Base-by-base conservation (phyloP, 352 stramenopile genomes). In the Pythium rishiriense region DNA sequence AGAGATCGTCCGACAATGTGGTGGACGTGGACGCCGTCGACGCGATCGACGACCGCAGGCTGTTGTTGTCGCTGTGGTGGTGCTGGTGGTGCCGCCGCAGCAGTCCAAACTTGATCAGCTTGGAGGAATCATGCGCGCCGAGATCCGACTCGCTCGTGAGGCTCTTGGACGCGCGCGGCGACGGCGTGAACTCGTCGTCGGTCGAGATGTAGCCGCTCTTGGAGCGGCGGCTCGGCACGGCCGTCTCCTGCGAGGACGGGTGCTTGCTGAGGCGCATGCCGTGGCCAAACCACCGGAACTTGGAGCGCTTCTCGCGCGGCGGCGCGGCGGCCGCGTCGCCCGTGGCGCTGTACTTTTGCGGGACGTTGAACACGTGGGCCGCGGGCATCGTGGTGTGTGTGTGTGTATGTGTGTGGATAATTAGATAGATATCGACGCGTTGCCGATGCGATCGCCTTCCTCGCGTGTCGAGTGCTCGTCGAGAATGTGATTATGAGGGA, bases 251-350 rank as follows among this genome's bases (percentile, higher is more conserved):
- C 41, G 15, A 25, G n/a, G 41, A 42, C 43, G 58, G 21, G 51
- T 51, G 22, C 28, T 54, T 60, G 61, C 66, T 55, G 50, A 73
- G 48, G 43, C 66, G 64, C 3, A 69, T 8, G 28, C 48, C 61
- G 66, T 64, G 59, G 55, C 66, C 60, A 52, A 73, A 59, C 54
- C 54, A 73, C 22, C 66, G 58, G 46, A 73, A 58, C 46, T 57
- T 64, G 17, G 55, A 58, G n/a, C 60, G 54, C 33, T 58, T 45
- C 48, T 66, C 43, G 39, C 41, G 41, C 41, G 41, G 41, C 41
- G 41, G 41, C 41, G 35, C 43, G 12, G 41, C 24, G 19, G 24
- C 9, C 35, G 31, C 5, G 5, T 41, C 25, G 14, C 57, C 33
- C 33, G 45, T 29, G 7, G 31, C 25, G 26, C 42, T 26, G 42